These are phyloP conservation scores for Pleomassaria siparia DNA, from an alignment of 2,329 filamentous ascomycete species.

Conservation along the genomic window DNA sequence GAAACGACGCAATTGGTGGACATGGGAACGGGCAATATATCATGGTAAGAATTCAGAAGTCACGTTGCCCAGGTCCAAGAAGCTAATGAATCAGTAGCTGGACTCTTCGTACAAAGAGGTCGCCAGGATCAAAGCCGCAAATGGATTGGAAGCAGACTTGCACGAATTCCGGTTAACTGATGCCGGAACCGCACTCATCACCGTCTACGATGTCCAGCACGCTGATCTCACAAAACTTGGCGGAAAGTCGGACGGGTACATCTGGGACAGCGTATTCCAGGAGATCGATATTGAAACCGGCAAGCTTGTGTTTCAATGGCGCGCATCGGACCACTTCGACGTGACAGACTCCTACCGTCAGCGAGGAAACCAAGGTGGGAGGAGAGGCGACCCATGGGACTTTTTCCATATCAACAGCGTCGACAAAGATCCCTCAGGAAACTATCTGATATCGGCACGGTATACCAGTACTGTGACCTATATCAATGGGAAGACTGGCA, in stretches of 20 bases:
- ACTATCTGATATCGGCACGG: constrained; percentile 20
- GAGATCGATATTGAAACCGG: constrained; percentile 43
- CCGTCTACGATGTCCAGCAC: constrained; percentile 40
- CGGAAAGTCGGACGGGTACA: constrained; percentile 34
- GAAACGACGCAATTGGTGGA: constrained; percentile 32
- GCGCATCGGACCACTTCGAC: constrained; percentile 36
- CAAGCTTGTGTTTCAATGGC: constrained; percentile 42
- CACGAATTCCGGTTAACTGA: constrained; percentile 48
- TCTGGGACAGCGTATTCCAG: constrained; percentile 48
- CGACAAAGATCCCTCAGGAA: constrained; percentile 37
- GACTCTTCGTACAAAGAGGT: constrained; percentile 17
- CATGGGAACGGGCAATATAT: constrained; percentile 38
- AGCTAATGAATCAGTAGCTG: too few species aligned
- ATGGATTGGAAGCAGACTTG: constrained; percentile 35
- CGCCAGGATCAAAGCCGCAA: constrained; percentile 10
- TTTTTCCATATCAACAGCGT: constrained; percentile 34
- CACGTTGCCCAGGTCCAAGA: too few species aligned
- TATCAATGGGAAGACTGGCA: constrained; percentile 40
- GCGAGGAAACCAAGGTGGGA: constrained; percentile 17
- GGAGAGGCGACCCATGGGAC: constrained; percentile 30
- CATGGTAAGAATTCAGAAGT: constrained; percentile 21
- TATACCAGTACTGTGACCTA: constrained; percentile 20
- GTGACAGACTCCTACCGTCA: constrained; percentile 15
- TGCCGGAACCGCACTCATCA: constrained; percentile 44
- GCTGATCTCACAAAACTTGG: constrained; percentile 42